Percentiles rank a stretch among this genome's conserved stretches.
Evolutionary conservation across 805 yeast species (phyloP).

Genomic region (Priceomyces melissophilus): DNA sequence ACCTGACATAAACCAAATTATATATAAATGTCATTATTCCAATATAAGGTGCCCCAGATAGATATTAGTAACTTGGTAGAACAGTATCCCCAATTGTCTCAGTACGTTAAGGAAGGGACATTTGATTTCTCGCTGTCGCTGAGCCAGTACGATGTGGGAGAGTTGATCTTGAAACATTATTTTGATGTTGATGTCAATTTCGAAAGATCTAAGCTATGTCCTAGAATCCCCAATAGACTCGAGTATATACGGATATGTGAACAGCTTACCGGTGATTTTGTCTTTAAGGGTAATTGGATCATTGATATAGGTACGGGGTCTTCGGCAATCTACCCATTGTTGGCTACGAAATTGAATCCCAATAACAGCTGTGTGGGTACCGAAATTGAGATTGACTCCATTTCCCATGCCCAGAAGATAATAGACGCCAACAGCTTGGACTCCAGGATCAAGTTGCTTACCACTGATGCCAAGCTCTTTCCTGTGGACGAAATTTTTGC

Average conservation of each 20-base stretch:
- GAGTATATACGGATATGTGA: constrained; percentile 17
- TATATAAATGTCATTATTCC: neutral
- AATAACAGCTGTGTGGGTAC: constrained; percentile 11
- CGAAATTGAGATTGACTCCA: constrained; percentile 13
- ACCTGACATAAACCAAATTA: neutral
- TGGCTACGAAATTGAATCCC: constrained; percentile 7
- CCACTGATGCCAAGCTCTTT: neutral
- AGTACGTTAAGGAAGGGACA: neutral
- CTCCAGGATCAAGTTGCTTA: constrained; percentile 2
- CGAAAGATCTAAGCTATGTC: constrained; percentile 14
- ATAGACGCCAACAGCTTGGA: neutral
- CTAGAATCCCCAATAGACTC: constrained; percentile 16
- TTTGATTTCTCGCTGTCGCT: constrained; percentile 2
- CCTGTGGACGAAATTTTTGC: neutral
- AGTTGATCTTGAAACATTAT: constrained; percentile 10
- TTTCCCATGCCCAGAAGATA: constrained; percentile 7
- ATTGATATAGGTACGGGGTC: constrained; percentile 22
- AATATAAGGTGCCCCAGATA: neutral
- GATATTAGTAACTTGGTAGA: neutral
- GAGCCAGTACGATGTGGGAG: constrained; percentile 14
- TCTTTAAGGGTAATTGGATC: constrained; percentile 4
- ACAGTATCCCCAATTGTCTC: neutral
- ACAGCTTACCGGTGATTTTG: constrained; percentile 6
- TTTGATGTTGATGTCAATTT: constrained; percentile 10
- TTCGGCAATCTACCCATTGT: constrained; percentile 15